These are phyloP conservation scores for Trichosanthes cucumerina DNA, from an alignment of 306 rosid genomes.

Conservation along the genomic window DNA sequence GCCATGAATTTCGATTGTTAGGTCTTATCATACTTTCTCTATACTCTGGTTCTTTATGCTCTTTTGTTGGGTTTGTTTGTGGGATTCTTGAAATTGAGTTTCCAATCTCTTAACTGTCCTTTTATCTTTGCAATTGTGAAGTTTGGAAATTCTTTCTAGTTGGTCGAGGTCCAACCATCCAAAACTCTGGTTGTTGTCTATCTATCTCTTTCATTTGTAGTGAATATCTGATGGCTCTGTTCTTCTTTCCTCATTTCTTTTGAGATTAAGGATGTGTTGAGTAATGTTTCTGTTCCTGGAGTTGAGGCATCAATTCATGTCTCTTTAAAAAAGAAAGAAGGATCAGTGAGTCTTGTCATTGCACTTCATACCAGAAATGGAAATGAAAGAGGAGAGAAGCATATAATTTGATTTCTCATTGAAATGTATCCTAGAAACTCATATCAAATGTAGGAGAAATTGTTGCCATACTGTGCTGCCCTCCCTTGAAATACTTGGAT, in stretches of 20 bases:
- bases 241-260: background rate
- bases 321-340: background rate
- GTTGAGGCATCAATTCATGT: background rate
- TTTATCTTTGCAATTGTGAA: background rate
- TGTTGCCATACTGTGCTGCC: background rate
- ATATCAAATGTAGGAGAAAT: background rate
- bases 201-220: background rate
- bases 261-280: background rate
- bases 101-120: background rate
- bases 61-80: slow-evolving; percentile 1
- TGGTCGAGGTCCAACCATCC: background rate
- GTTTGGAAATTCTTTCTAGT: background rate
- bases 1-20: background rate
- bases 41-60: background rate
- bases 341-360: background rate
- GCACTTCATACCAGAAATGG: background rate
- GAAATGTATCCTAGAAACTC: background rate
- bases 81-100: background rate
- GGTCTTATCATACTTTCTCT: background rate
- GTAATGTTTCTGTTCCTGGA: background rate
- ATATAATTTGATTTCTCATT: background rate
- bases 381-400: background rate
- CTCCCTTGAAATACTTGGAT: background rate
- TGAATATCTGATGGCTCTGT: background rate
- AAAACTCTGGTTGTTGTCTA: background rate